These are phyloP conservation scores for Prunus fruticosa DNA, from an alignment of 306 rosid species.

Conservation along the genomic window DNA sequence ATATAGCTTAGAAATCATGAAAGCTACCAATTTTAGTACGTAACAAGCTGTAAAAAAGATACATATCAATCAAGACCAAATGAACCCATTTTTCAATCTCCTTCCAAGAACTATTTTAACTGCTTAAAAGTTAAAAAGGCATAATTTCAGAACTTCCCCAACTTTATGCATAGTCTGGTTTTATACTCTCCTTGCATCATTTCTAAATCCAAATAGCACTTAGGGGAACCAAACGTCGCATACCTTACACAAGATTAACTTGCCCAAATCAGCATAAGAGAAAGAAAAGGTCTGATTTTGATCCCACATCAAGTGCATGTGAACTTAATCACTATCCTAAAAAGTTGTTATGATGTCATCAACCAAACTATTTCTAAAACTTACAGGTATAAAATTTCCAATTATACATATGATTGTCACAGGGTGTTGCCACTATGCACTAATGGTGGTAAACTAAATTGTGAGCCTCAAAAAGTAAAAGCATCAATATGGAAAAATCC, in stretches of 20 bases:
- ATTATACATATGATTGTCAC: neutral
- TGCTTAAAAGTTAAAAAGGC: neutral
- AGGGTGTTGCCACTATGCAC: neutral
- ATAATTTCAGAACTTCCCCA: neutral
- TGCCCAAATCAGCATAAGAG: neutral
- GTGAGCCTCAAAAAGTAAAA: no score
- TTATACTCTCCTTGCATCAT: neutral
- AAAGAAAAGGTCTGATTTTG: neutral
- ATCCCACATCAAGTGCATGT: neutral
- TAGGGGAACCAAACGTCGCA: neutral
- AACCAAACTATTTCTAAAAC: neutral
- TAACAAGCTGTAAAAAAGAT: neutral
- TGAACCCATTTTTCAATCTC: neutral
- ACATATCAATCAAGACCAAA: constrained; percentile 6
- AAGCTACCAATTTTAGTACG: neutral
- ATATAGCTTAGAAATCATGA: neutral
- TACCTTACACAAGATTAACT: neutral
- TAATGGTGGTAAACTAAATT: no score
- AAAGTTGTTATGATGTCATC: neutral
- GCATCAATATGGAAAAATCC: no score
- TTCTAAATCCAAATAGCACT: neutral
- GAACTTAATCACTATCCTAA: constrained; percentile 1
- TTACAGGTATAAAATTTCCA: neutral
- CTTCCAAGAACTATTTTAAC: neutral
- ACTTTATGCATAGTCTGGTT: neutral